Base-by-base conservation (phyloP, 306 rosid genomes). In the Arachis hypogaea region DNA sequence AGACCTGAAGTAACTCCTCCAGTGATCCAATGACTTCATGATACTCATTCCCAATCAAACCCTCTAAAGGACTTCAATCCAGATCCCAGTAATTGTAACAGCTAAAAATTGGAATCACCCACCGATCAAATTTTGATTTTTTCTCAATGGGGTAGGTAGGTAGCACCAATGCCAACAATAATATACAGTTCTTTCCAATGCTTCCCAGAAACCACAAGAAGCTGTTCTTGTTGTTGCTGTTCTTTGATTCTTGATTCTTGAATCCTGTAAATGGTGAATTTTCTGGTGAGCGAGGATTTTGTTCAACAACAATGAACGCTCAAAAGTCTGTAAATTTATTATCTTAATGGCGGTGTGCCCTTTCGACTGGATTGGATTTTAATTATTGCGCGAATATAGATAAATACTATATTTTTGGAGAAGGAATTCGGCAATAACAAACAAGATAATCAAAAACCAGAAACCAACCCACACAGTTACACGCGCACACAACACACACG, bases 1-100 rank as follows among this genome's bases (percentile, higher is more conserved):
- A 7, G 88, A 68, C 16, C 95, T 56, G 50, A 94, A 94, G 84
- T 88, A 94, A 68, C 52, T 76, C 82, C 99, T 88, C 99, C 99
- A 94, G 63, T 87, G 76, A 57, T 88, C 88, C 52, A 94, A 72
- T 36, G 97, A 88, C 85, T 85, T 91, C 91, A 83, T 79, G n/a
- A 76, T 33, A 4, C 38, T 82, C 81, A 79, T 81, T 71, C 7
- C 51, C 36, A 4, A 46, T 46, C 49, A 40, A 6, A 38, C 54
- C 51, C 28, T 9, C 74, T 6, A 5, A 41, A 41, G 4, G 28
- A 22, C 28, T 47, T 16, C 58, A 71, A 56, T 6, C 66, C 9
- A 58, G 74, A 80, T 69, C 74, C 73, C 46, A 66, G 12, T n/a
- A 49, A 3, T 11, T 64, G 33, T 2, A 44, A 83, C 55, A 75